Evolutionary conservation across 2,329 filamentous ascomycete species (phyloP), one percentile per base, ranked within the genome.

Genomic region (Talaromyces sp.): DNA sequence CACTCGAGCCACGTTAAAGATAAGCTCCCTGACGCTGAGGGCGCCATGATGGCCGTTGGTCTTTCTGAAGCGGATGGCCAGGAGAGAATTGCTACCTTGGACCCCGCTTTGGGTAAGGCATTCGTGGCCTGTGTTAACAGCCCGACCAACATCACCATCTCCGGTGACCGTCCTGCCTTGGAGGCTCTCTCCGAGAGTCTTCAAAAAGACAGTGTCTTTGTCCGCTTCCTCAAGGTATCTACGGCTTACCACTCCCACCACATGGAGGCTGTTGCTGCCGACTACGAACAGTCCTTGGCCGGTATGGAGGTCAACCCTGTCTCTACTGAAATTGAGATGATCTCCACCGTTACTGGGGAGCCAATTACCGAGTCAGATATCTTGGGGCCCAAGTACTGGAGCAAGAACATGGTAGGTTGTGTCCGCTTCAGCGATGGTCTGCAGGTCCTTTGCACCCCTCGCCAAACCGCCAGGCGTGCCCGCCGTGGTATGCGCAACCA

Each of bases 121-220:
- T 67, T 66, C 27, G 67, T 77, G 17, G 78, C 73, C 1, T 77
- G 75, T 41, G 65, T 73, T 35, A 79, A 79, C 64, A 73, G 70
- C 10, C 71, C 71, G 0, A 61, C 60, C 3, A 77, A 70, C 43
- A 66, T 75, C 0, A 78, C 75, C 0, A 32, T 77, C 2, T 73
- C 73, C 17, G 73, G 74, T 0, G 70, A 75, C 31, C 55, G 31
- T 1, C 62, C 67, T 1, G 64, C 61, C 13, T 63, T 75, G 4
- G 61, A 66, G 19, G 64, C 68, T 43, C 31, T 73, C 17, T 62
- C 66, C 51, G 41, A 56, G 8, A 13, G 21, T 21, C 10, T 43
- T 29, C 38, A 46, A 14, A 38, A 27, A 11, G 38, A 26, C 7
- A 31, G 26, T 14, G 32, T 59, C 6, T 62, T 62, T 29, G 29